Percentiles rank a stretch among this genome's conserved stretches.
Evolutionary conservation across 768 basidiomycete species (phyloP).

Genomic region (Sarcodon sp.): DNA sequence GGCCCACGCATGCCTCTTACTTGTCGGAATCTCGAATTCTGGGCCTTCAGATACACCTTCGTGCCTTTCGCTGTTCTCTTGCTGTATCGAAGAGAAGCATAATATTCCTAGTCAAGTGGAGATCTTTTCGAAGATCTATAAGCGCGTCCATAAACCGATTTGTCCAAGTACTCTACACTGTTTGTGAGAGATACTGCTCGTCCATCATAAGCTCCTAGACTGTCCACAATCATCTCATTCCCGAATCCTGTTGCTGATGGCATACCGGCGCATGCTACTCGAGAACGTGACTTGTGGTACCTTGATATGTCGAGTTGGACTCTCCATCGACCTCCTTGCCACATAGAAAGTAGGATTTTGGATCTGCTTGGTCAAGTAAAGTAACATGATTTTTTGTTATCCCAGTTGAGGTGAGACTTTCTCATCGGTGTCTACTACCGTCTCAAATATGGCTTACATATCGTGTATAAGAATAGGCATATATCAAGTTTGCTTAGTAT

Average conservation of each 20-base stretch:
- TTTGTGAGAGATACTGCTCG: slow-evolving; percentile 28
- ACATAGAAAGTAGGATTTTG: too few species aligned
- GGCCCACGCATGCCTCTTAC: slow-evolving; percentile 21
- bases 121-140: slow-evolving; percentile 22
- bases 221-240: slow-evolving; percentile 30
- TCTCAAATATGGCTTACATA: too few species aligned
- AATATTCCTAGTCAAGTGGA: slow-evolving; percentile 26
- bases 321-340: too few species aligned
- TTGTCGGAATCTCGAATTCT: slow-evolving; percentile 20
- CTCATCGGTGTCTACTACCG: too few species aligned
- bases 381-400: too few species aligned
- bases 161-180: slow-evolving; percentile 11
- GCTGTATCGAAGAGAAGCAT: slow-evolving; percentile 36
- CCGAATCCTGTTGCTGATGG: slow-evolving; percentile 35
- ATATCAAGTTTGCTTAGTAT: too few species aligned
- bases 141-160: slow-evolving; percentile 20
- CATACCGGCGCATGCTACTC: slow-evolving; percentile 36
- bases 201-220: slow-evolving; percentile 29
- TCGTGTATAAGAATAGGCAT: too few species aligned
- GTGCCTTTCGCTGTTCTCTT: slow-evolving; percentile 34
- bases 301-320: too few species aligned
- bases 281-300: too few species aligned
- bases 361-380: too few species aligned
- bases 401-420: too few species aligned
- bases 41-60: slow-evolving; percentile 34